Evolutionary conservation across 768 basidiomycete species (phyloP).

Genomic region (Dictyophora rubrovolvata): DNA sequence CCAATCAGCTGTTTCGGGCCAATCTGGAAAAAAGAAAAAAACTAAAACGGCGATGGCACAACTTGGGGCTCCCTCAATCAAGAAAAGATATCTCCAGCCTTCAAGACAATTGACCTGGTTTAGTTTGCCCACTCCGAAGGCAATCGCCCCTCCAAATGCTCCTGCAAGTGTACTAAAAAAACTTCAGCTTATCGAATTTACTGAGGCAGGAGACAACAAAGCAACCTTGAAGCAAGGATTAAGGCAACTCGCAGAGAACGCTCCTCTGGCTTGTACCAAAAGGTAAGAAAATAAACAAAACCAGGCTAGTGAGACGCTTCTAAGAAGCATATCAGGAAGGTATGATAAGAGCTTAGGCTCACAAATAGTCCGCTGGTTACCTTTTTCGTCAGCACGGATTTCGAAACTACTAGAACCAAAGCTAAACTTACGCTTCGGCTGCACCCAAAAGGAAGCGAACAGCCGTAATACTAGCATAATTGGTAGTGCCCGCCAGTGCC

Average conservation of each 20-base stretch:
- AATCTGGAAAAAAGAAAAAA: conserved; percentile 34
- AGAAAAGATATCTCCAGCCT: conserved; percentile 27
- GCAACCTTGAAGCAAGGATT: conserved; percentile 20
- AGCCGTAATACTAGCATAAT: conserved; percentile 28
- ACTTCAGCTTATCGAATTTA: not conserved
- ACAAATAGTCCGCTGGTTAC: conserved; percentile 1
- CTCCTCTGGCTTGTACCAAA: conserved; percentile 29
- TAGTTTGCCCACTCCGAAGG: conserved; percentile 24
- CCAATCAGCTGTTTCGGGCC: conserved; percentile 37
- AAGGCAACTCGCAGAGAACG: conserved; percentile 19
- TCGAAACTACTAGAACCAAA: not conserved
- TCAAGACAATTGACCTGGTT: conserved; percentile 16
- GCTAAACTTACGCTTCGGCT: conserved; percentile 27
- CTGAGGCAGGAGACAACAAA: not conserved
- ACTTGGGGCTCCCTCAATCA: conserved; percentile 39
- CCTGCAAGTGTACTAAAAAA: conserved; percentile 24
- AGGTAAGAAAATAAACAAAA: conserved; percentile 32
- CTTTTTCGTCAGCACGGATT: not conserved
- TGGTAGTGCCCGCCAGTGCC: conserved; percentile 27
- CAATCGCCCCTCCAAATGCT: conserved; percentile 26
- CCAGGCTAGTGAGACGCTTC: conserved; percentile 26
- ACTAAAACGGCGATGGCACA: conserved; percentile 25
- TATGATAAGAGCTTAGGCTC: not conserved
- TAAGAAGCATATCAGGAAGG: not conserved
- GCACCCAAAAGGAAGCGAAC: conserved; percentile 35